phyloP scores from a whole-genome alignment of 169 alveolate species.

The Plasmodium knowlesi region DNA sequence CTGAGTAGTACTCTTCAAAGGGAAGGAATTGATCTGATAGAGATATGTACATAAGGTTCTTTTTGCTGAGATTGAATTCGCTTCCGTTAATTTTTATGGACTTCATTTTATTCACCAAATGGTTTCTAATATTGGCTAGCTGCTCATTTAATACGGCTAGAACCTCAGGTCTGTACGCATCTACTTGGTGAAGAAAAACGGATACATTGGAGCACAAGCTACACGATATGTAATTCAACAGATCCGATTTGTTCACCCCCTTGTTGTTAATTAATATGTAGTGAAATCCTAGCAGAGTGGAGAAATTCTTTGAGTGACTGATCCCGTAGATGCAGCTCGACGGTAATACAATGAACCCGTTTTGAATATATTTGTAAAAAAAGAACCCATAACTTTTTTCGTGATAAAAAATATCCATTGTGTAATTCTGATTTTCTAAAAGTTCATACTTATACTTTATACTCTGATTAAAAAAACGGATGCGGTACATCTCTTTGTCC shows the following conservation, averaged over 20 bases:
- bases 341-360: conserved; percentile 9
- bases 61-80: conserved; percentile 37
- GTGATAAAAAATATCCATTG: conserved; percentile 9
- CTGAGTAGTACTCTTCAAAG: neutral
- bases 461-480: conserved; percentile 18
- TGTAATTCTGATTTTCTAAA: conserved; percentile 1
- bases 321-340: neutral
- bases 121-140: conserved; percentile 20
- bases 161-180: conserved; percentile 13
- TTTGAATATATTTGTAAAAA: conserved; percentile 24
- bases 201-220: conserved; percentile 23
- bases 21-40: neutral
- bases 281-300: conserved; percentile 46
- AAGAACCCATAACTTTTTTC: conserved; percentile 14
- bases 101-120: conserved; percentile 13
- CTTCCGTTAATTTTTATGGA: conserved; percentile 13
- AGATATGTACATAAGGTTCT: conserved; percentile 16
- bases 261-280: conserved; percentile 22
- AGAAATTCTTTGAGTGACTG: conserved; percentile 15
- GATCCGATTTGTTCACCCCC: neutral
- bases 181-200: conserved; percentile 16
- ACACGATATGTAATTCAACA: conserved; percentile 29
- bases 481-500: neutral
- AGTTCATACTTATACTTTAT: conserved; percentile 26
- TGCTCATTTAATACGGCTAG: conserved; percentile 22